Conservation (phyloP, 148 eudicot genomes). For the Rhododendron henanense region DNA sequence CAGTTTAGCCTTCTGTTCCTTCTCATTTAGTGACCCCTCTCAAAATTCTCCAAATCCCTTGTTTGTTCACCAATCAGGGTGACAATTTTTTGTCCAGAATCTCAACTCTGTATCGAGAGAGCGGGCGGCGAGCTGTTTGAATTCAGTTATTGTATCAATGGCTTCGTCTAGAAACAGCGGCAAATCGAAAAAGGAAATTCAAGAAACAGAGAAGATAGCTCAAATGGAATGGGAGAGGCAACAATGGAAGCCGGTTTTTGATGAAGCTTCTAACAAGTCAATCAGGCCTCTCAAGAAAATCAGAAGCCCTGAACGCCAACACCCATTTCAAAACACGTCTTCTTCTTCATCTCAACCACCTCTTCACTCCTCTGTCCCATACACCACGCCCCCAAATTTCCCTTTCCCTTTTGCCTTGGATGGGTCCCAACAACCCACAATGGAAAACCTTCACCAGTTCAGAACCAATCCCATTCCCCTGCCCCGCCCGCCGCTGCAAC, state of each 20-base stretch:
- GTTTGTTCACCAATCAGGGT: background rate
- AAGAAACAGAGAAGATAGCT: conserved; percentile 18
- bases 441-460: conserved; percentile 20
- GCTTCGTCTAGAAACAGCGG: conserved; percentile 28
- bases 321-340: conserved; percentile 9
- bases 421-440: conserved; percentile 28
- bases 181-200: conserved; percentile 21
- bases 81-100: background rate
- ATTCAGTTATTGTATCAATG: conserved; percentile 18
- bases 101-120: conserved; percentile 11
- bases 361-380: conserved; percentile 12
- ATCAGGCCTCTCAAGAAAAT: conserved; percentile 56
- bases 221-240: conserved; percentile 32
- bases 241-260: conserved; percentile 55
- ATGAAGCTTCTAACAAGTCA: conserved; percentile 46
- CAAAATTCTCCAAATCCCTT: conserved; percentile 5
- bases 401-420: conserved; percentile 68
- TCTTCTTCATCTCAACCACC: conserved; percentile 6
- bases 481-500: conserved; percentile 15
- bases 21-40: conserved; percentile 9
- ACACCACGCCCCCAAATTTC: background rate
- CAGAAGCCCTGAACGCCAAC: conserved; percentile 58
- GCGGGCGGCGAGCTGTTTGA: conserved; percentile 32
- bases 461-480: conserved; percentile 23
- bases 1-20: background rate